Evolutionary conservation across 345 rosid genomes (phyloP), one percentile per base, ranked within the genome.

Genomic region (Boechera retrofracta): DNA sequence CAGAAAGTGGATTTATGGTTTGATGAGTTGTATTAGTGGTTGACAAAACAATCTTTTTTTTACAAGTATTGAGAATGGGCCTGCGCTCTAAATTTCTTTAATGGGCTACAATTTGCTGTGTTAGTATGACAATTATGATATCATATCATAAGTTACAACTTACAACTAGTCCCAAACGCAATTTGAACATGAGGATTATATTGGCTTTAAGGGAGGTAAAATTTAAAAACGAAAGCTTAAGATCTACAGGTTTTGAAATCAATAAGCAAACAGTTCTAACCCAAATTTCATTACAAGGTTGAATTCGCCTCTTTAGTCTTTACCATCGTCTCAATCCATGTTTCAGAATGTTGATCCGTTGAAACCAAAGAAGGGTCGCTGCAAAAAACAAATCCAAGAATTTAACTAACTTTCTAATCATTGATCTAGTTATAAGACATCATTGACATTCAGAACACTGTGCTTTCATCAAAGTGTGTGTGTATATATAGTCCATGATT

Each of bases 281-380:
- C 15, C 55, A 26, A 58, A 33, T 10, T 26, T 58, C 58, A 41
- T 51, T 42, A 59, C 52, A 68, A 72, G 39, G 64, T 57, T 58
- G 47, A 53, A 67, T 16, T 35, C 5, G 35, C 70, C 28, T 16
- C 16, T 16, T 16, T 16, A 16, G 16, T 33, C 51, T 60, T 72
- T 21, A 2, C 24, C 56, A 41, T 7, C 5, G 38, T 10, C 54
- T 63, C 16, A 63, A 62, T 8, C 32, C 1, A 13, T 67, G 59
- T 60, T 42, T 89, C 84, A 90, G 88, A 90, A 90, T 10, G 94
- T 93, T 52, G 93, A 87, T 73, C 93, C 98, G 18, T 89, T 90
- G 65, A 81, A 92, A 63, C 97, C 96, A 15, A 89, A 77, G 86
- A 88, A 87, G 5, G 93, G 74, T 74, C 85, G 81, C 91, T 89